Evolutionary conservation across 345 rosid genomes (phyloP).

Genomic region (Gynandropsis gynandra): DNA sequence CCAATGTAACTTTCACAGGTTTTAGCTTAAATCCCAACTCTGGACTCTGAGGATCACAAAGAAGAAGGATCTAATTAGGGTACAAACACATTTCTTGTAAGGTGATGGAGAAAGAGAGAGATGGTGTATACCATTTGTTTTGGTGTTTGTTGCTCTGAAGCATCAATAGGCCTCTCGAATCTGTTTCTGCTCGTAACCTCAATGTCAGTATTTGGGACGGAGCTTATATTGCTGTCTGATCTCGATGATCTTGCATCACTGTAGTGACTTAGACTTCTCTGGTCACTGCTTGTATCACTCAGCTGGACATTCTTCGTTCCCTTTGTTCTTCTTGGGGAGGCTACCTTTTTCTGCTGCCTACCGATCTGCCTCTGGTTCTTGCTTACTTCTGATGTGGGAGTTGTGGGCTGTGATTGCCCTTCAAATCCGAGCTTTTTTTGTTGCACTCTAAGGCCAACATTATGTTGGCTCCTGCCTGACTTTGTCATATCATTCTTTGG

Average conservation of each 20-base stretch:
- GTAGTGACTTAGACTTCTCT: constrained; percentile 41
- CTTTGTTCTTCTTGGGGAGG: constrained; percentile 33
- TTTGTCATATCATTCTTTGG: constrained; percentile 26
- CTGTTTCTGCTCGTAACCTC: constrained; percentile 60
- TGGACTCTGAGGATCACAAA: constrained; percentile 45
- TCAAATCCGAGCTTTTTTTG: constrained; percentile 42
- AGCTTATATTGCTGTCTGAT: constrained; percentile 52
- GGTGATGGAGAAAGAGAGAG: constrained; percentile 18
- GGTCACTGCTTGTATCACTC: constrained; percentile 39
- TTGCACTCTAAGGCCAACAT: constrained; percentile 42
- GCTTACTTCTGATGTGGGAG: constrained; percentile 38
- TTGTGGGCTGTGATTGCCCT: constrained; percentile 35
- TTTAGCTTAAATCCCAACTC: constrained; percentile 33
- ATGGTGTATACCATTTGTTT: constrained; percentile 35
- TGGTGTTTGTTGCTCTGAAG: constrained; percentile 28
- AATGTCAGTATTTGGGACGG: constrained; percentile 44
- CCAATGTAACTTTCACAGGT: constrained; percentile 36
- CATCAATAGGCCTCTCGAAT: constrained; percentile 29
- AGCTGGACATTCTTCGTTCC: constrained; percentile 39
- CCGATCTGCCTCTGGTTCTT: constrained; percentile 37
- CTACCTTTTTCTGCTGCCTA: constrained; percentile 41
- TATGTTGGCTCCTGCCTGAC: constrained; percentile 36
- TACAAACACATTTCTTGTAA: constrained; percentile 12
- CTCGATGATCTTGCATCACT: constrained; percentile 33
- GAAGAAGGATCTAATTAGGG: constrained; percentile 19